Conservation (phyloP, 345 rosid species). For the Acer campestre region DNA sequence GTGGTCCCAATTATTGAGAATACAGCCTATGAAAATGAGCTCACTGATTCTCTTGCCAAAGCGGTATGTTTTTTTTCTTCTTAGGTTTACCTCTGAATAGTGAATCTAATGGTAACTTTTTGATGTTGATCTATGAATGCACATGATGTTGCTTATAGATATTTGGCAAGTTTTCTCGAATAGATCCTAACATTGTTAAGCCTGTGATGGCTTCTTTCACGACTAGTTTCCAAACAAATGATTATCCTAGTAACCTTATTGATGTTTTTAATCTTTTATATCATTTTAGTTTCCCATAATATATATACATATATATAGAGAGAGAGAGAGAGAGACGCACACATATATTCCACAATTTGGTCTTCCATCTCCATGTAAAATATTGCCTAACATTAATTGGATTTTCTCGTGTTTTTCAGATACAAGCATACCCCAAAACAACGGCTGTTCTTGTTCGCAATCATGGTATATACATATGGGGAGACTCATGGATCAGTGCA, state of each 20-base stretch:
- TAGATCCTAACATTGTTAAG: background rate
- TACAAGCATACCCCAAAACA: conserved; percentile 86
- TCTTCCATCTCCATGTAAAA: conserved; percentile 14
- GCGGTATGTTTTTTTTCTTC: conserved; percentile 53
- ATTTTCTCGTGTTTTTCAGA: conserved; percentile 39
- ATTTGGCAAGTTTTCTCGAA: background rate
- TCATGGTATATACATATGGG: conserved; percentile 94
- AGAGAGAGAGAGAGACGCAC: no score
- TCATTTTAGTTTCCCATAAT: background rate
- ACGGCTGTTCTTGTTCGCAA: conserved; percentile 97
- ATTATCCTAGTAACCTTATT: background rate
- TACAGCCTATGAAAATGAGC: conserved; percentile 86
- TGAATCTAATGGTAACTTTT: background rate
- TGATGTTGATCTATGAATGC: background rate
- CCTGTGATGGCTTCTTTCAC: background rate
- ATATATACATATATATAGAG: background rate
- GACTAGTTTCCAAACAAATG: background rate
- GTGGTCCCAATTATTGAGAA: conserved; percentile 96
- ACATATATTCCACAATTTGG: background rate
- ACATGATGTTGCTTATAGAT: background rate
- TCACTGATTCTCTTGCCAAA: conserved; percentile 88
- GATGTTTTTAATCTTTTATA: background rate
- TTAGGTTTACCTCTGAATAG: conserved; percentile 3
- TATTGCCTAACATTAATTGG: conserved; percentile 1
- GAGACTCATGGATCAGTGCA: conserved; percentile 97